Percentiles rank a stretch among this genome's conserved stretches.
phyloP scores from a whole-genome alignment of 805 yeast species.

The Alloascoidea africana region DNA sequence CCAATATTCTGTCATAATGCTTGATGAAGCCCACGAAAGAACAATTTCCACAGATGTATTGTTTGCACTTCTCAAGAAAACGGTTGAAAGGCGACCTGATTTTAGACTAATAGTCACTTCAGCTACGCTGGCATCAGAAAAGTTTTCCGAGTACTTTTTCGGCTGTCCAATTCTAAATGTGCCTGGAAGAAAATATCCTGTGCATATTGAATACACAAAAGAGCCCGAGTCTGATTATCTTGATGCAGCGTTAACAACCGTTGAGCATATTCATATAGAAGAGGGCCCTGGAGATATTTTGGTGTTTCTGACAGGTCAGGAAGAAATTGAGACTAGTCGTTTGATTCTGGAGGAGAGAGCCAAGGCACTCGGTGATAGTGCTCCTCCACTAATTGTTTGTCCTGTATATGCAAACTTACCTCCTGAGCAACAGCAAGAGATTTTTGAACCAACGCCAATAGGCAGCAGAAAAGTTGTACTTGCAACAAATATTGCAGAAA shows the following conservation, averaged over 20 bases:
- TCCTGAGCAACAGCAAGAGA: slow-evolving; percentile 61
- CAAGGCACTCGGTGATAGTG: slow-evolving; percentile 44
- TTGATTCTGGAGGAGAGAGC: slow-evolving; percentile 54
- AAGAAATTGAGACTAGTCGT: slow-evolving; percentile 80
- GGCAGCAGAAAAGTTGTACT: slow-evolving; percentile 72
- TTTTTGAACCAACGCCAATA: slow-evolving; percentile 79
- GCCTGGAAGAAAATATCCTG: slow-evolving; percentile 92
- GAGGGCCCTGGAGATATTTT: slow-evolving; percentile 67
- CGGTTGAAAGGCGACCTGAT: slow-evolving; percentile 47
- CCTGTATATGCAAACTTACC: slow-evolving; percentile 92
- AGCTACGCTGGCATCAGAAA: slow-evolving; percentile 86
- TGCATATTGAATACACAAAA: slow-evolving; percentile 66
- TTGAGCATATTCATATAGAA: slow-evolving; percentile 72
- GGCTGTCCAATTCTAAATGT: slow-evolving; percentile 77
- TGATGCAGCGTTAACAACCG: slow-evolving; percentile 78
- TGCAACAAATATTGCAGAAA: slow-evolving; percentile 96
- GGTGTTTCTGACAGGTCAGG: slow-evolving; percentile 91
- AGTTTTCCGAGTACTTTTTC: slow-evolving; percentile 69
- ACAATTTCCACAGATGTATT: slow-evolving; percentile 83
- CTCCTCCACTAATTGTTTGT: slow-evolving; percentile 50
- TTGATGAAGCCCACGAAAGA: slow-evolving; percentile 96
- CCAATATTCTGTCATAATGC: slow-evolving; percentile 68
- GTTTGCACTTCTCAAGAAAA: slow-evolving; percentile 66
- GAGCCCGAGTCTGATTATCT: slow-evolving; percentile 87
- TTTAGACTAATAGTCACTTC: slow-evolving; percentile 72